phyloP scores from a whole-genome alignment of 805 yeast species.

The Zygotorulaspora danielsina region DNA sequence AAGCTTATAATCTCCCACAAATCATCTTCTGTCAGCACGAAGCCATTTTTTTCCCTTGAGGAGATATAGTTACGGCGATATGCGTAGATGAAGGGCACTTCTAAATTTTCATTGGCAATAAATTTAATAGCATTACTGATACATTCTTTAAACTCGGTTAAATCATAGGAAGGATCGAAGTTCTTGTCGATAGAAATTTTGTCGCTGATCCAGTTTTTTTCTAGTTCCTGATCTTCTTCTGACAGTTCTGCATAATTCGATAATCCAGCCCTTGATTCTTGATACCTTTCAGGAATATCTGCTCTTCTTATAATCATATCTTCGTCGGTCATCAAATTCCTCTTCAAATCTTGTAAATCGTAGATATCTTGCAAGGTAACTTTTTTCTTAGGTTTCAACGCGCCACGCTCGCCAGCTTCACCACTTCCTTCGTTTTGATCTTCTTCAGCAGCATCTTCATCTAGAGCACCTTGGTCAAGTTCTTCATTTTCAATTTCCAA shows the following conservation, averaged over 20 bases:
- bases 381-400: slow-evolving; percentile 31
- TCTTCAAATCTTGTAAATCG: slow-evolving; percentile 89
- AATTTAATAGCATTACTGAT: slow-evolving; percentile 69
- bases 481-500: slow-evolving; percentile 79
- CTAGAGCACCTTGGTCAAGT: slow-evolving; percentile 45
- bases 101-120: slow-evolving; percentile 71
- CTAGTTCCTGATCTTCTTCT: slow-evolving; percentile 63
- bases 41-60: slow-evolving; percentile 42
- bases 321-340: slow-evolving; percentile 83
- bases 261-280: slow-evolving; percentile 62
- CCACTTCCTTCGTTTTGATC: slow-evolving; percentile 38
- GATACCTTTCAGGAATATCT: slow-evolving; percentile 91
- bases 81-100: slow-evolving; percentile 93
- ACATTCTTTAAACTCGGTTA: slow-evolving; percentile 58
- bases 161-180: slow-evolving; percentile 36
- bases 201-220: slow-evolving; percentile 77
- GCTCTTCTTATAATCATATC: slow-evolving; percentile 83
- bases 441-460: slow-evolving; percentile 38
- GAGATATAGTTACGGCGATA: slow-evolving; percentile 84
- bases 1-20: slow-evolving; percentile 85
- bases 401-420: slow-evolving; percentile 32
- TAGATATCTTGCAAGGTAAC: slow-evolving; percentile 78
- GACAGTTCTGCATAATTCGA: slow-evolving; percentile 59
- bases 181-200: slow-evolving; percentile 56
- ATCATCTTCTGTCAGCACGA: slow-evolving; percentile 68